Evolutionary conservation across 2,329 filamentous ascomycete species (phyloP).

Genomic region (Aciculosporium take): DNA sequence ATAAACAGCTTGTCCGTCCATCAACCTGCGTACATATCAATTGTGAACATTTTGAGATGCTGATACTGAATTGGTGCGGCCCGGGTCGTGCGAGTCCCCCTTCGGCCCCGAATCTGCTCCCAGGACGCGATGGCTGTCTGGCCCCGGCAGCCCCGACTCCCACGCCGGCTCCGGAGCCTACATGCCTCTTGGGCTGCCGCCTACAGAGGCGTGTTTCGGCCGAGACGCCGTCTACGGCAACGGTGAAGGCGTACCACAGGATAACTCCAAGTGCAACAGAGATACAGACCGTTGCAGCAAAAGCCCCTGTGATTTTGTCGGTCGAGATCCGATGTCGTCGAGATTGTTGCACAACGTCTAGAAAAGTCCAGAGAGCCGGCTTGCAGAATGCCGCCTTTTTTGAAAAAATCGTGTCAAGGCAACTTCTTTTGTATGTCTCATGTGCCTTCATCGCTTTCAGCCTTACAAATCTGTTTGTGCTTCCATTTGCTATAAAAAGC

Average conservation of each 20-base stretch:
- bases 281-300: not conserved
- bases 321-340: not conserved
- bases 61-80: too few relatives aligned
- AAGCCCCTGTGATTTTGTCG: not conserved
- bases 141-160: too few relatives aligned
- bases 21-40: too few relatives aligned
- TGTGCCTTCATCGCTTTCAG: not conserved
- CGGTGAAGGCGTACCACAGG: not conserved
- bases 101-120: too few relatives aligned
- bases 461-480: too few relatives aligned
- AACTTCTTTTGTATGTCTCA: not conserved
- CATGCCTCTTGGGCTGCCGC: too few relatives aligned
- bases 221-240: not conserved
- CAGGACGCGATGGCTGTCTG: too few relatives aligned
- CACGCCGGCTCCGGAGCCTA: too few relatives aligned
- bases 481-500: too few relatives aligned
- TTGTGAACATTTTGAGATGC: too few relatives aligned
- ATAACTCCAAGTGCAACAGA: not conserved
- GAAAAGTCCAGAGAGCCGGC: not conserved
- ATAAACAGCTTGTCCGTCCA: too few relatives aligned
- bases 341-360: not conserved
- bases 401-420: not conserved
- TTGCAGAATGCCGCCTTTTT: not conserved
- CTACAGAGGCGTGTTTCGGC: not conserved
- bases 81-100: too few relatives aligned